Conservation (phyloP, 768 basidiomycete species). For the Trametes punicea region DNA sequence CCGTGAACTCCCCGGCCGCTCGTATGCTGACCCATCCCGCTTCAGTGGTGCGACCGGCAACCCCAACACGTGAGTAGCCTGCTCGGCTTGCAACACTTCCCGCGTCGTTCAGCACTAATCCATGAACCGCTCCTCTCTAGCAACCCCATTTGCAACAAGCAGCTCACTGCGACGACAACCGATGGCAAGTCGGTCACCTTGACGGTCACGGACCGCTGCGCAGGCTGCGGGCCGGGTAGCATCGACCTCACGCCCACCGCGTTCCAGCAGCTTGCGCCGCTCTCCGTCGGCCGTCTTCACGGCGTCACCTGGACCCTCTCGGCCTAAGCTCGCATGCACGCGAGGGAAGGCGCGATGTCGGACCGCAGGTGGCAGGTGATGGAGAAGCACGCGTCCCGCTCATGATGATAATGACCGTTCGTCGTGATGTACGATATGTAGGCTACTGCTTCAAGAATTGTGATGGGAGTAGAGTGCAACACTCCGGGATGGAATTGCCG, state of each 20-base stretch:
- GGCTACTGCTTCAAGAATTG: conserved; percentile 16
- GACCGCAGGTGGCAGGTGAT: background rate
- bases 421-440: conserved; percentile 13
- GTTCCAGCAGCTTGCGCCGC: conserved; percentile 27
- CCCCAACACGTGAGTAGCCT: conserved; percentile 18
- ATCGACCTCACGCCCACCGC: conserved; percentile 30
- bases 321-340: conserved; percentile 3
- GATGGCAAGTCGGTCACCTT: conserved; percentile 29
- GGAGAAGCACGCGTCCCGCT: background rate
- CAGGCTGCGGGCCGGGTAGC: conserved; percentile 27
- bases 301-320: conserved; percentile 27
- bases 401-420: conserved; percentile 11
- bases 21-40: background rate
- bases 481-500: no score
- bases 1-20: background rate
- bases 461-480: conserved; percentile 5
- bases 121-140: conserved; percentile 24
- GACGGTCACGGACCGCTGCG: conserved; percentile 31
- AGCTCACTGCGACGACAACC: conserved; percentile 24
- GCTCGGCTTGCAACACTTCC: background rate
- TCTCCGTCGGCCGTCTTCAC: conserved; percentile 25
- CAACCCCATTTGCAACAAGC: conserved; percentile 34
- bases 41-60: conserved; percentile 19
- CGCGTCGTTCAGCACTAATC: background rate
- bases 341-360: background rate